These are phyloP conservation scores for Phytophthora pluvialis DNA, from an alignment of 352 stramenopile species.

Conservation along the genomic window DNA sequence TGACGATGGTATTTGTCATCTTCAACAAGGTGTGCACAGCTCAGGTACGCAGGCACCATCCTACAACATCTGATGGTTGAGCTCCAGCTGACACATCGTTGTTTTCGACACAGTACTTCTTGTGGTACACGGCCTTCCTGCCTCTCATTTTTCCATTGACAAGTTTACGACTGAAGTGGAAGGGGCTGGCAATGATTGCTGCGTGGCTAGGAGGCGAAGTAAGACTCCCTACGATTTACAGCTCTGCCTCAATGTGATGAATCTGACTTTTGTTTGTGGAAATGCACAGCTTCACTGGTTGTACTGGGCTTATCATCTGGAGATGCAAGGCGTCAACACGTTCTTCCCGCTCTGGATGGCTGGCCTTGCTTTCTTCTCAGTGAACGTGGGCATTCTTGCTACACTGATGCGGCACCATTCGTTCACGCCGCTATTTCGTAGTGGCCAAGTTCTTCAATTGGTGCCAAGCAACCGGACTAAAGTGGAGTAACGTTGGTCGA, in stretches of 20 bases:
- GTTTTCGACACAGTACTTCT: slow-evolving; percentile 96
- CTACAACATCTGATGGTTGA: not conserved
- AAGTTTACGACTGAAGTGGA: slow-evolving; percentile 67
- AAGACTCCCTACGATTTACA: slow-evolving; percentile 3
- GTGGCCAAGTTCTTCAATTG: slow-evolving; percentile 50
- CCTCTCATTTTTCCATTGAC: slow-evolving; percentile 87
- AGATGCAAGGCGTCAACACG: slow-evolving; percentile 91
- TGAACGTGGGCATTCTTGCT: slow-evolving; percentile 85
- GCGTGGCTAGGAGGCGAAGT: slow-evolving; percentile 84
- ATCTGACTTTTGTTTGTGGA: slow-evolving; percentile 11
- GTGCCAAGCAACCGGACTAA: slow-evolving; percentile 29
- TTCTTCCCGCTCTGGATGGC: slow-evolving; percentile 90
- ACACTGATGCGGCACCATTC: slow-evolving; percentile 74
- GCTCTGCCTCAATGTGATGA: not conserved
- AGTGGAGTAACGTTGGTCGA: slow-evolving; percentile 20
- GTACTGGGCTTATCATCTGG: slow-evolving; percentile 89
- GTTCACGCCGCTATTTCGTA: slow-evolving; percentile 65
- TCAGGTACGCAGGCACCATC: slow-evolving; percentile 52
- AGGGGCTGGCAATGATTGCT: slow-evolving; percentile 65
- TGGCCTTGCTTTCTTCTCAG: slow-evolving; percentile 88
- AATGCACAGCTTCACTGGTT: slow-evolving; percentile 83
- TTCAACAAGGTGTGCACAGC: slow-evolving; percentile 96
- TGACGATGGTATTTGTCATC: slow-evolving; percentile 99
- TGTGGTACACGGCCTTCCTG: slow-evolving; percentile 97
- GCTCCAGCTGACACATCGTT: slow-evolving; percentile 11